Base-by-base conservation (phyloP, 768 basidiomycete species). In the Suillus hirtellus region DNA sequence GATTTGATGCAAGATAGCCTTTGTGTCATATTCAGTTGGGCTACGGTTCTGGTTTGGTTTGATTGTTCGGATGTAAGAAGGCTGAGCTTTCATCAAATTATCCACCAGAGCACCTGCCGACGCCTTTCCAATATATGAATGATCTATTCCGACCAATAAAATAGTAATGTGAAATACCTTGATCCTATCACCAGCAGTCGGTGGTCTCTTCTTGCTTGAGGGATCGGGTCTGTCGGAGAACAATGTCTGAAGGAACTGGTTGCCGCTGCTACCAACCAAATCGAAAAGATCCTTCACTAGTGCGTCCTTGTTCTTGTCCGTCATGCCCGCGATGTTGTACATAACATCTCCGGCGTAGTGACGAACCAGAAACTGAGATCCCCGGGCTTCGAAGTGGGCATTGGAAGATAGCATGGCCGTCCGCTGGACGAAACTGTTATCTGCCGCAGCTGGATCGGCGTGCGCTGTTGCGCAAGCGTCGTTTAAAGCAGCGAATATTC, bases 381-480 rank as follows among this genome's bases (percentile, higher is more conserved):
- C 97, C 55, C 97, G 92, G 15, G 93, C 81, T 72, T 99, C 97
- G 72, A 99, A 99, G 75, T 99, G 96, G 21, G 94, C 81, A 76
- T 96, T 96, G 6, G 88, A 86, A 7, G 92, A 81, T 5, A 99
- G 82, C 69, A 82, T 83, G 1, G 94, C 84, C 14, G 93, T 88
- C 55, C 97, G 87, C 76, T 99, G 97, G 49, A 94, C 84, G 78
- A 99, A 99, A 68, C 95, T 96, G 75, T 89, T 96, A 74, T 99
- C 97, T 3, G 97, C 97, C 0, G 97, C 97, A 15, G 88, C 75
- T 12, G 97, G 95, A 73, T 99, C 97, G 49, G 97, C 97, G 71
- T 99, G 97, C 0, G 97, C 97, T 11, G 96, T 99, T 0, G 95
- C 96, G 66, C 95, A 96, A n/a, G 97, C 97, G 69, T 99, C 97